Evolutionary conservation across 2,329 filamentous ascomycete species (phyloP), one percentile per base, ranked within the genome.

Genomic region (Exutisphaerella laricina): DNA sequence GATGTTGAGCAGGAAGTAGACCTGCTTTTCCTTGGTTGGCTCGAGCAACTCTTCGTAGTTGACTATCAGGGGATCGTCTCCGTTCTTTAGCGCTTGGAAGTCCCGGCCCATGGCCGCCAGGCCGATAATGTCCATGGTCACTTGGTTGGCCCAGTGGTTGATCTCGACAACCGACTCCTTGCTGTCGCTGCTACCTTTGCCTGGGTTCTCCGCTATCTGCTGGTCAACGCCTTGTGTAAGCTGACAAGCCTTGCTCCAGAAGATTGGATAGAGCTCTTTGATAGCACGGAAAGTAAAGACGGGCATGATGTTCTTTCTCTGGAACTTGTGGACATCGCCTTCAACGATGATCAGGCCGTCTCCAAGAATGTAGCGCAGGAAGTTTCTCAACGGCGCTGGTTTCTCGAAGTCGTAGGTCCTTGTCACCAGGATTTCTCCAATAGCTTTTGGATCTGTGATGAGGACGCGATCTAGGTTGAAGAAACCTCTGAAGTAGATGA

Each of bases 241-340:
- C 60, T 90, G 82, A 5, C 75, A 65, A 1, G 82, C 77, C 66
- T 94, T 94, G 14, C 67, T 57, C 88, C 88, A 95, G 64, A 96
- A 94, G 4, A 55, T 43, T 0, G 67, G 65, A 39, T 94, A 92
- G 9, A 95, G 69, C 45, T 90, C 77, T 61, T 92, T 94, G 62
- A 94, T 72, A 57, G 92, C 85, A 13, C 88, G 78, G 59, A 87
- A 94, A 12, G 80, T 75, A 62, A 95, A 95, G 1, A 87, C 85
- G 0, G 88, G 88, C 68, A 82, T 78, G 14, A 94, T 75, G 46
- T 82, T 80, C 61, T 84, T 88, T 32, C 89, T 76, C 45, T 75
- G 71, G 38, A 68, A 68, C 46, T 66, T 68, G 53, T 77, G 74
- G 17, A 67, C 67, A 4, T 69, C 65, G 2, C 71, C 72, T 49